Conservation (phyloP, 129 eudicot genomes). For the Dittrichia graveolens region DNA sequence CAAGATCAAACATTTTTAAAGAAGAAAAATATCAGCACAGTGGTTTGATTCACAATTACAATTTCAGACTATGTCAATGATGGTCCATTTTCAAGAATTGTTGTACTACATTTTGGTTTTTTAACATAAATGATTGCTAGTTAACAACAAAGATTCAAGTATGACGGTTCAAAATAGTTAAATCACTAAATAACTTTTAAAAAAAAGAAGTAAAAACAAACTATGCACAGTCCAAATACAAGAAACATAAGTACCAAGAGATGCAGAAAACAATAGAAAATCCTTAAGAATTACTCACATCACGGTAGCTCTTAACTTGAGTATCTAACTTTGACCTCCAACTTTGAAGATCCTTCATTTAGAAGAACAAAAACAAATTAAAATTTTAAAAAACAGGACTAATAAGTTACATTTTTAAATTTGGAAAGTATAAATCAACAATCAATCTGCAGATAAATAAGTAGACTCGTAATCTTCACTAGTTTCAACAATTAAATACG, state of each 20-base stretch:
- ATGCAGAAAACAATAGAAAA: neutral
- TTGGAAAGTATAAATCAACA: neutral
- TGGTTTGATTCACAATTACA: neutral
- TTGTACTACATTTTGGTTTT: neutral
- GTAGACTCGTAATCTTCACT: conserved; percentile 8
- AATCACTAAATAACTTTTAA: neutral
- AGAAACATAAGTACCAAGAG: neutral
- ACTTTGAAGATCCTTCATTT: conserved; percentile 71
- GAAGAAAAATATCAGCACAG: neutral
- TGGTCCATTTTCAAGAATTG: neutral
- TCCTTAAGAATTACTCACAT: conserved; percentile 51
- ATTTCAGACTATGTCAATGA: neutral
- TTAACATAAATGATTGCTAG: neutral
- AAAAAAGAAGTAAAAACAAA: no score
- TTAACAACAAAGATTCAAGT: neutral
- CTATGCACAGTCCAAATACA: neutral
- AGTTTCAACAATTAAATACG: neutral
- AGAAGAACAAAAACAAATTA: neutral
- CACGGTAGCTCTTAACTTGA: conserved; percentile 80
- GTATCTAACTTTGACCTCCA: conserved; percentile 89
- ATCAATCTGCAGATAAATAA: neutral
- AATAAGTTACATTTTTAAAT: neutral
- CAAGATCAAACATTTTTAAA: conserved; percentile 1
- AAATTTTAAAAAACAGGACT: no score
- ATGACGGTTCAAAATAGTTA: neutral